Evolutionary conservation across 2,329 filamentous ascomycete genomes (phyloP).

Genomic region (Hortaea sp.): DNA sequence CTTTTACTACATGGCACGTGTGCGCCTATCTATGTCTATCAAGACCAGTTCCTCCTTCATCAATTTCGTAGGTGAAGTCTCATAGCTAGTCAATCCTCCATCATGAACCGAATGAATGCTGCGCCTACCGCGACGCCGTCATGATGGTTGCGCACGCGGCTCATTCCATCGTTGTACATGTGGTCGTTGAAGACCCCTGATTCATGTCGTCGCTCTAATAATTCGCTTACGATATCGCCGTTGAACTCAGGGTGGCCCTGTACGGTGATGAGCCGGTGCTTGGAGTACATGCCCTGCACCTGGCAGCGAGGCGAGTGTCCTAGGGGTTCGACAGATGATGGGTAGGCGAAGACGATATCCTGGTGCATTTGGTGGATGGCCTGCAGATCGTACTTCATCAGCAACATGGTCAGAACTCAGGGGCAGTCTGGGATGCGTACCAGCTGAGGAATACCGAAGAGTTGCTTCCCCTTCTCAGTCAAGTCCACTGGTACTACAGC

Average conservation of each 20-base stretch:
- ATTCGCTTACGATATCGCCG: conserved; percentile 57
- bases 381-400: conserved; percentile 28
- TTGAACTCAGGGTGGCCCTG: conserved; percentile 85
- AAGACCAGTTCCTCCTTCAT: too few species aligned
- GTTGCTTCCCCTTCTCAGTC: conserved; percentile 56
- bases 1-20: too few species aligned
- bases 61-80: not conserved
- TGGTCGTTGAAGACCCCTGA: conserved; percentile 61
- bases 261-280: conserved; percentile 58
- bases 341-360: conserved; percentile 60
- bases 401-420: not conserved
- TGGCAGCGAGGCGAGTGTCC: conserved; percentile 57
- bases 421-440: conserved; percentile 31
- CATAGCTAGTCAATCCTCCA: conserved; percentile 38
- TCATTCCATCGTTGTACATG: conserved; percentile 58
- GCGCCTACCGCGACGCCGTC: conserved; percentile 68
- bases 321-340: conserved; percentile 51
- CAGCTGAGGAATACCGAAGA: conserved; percentile 58
- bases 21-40: too few species aligned
- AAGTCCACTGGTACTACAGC: conserved; percentile 61
- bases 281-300: conserved; percentile 71
- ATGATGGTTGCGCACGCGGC: conserved; percentile 55
- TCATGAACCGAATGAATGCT: conserved; percentile 67
- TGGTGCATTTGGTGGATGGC: conserved; percentile 78
- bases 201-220: conserved; percentile 54